These are phyloP conservation scores for Camelina sativa DNA, from an alignment of 345 rosid species.

Conservation along the genomic window DNA sequence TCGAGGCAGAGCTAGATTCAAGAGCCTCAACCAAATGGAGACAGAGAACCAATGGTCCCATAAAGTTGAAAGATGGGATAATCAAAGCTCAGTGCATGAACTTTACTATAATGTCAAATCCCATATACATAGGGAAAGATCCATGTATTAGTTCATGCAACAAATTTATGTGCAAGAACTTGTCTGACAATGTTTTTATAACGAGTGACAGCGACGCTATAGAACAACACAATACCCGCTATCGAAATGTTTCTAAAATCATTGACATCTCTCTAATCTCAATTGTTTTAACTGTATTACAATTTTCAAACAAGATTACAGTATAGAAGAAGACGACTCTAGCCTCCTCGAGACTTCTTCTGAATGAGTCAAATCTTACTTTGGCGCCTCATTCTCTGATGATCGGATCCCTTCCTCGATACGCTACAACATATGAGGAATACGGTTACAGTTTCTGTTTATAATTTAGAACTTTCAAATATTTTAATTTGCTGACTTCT, in stretches of 20 bases:
- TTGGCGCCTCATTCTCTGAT: constrained; percentile 37
- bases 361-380: background rate
- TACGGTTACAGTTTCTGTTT: background rate
- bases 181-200: no score
- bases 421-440: constrained; percentile 48
- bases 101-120: background rate
- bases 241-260: background rate
- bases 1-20: background rate
- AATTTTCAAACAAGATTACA: constrained; percentile 10
- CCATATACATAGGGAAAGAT: no score
- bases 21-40: background rate
- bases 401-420: constrained; percentile 84
- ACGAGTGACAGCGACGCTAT: background rate
- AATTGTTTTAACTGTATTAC: background rate
- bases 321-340: background rate
- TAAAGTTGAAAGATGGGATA: background rate
- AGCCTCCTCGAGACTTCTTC: constrained; percentile 11
- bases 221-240: background rate
- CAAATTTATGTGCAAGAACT: no score
- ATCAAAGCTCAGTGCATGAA: background rate
- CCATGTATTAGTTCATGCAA: background rate
- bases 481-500: background rate
- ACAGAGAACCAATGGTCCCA: background rate
- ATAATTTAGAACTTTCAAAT: background rate
- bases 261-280: background rate